Evolutionary conservation across 1,284 basidiomycete species (phyloP), one percentile per base, ranked within the genome.

Genomic region (Cutaneotrichosporon sp.): DNA sequence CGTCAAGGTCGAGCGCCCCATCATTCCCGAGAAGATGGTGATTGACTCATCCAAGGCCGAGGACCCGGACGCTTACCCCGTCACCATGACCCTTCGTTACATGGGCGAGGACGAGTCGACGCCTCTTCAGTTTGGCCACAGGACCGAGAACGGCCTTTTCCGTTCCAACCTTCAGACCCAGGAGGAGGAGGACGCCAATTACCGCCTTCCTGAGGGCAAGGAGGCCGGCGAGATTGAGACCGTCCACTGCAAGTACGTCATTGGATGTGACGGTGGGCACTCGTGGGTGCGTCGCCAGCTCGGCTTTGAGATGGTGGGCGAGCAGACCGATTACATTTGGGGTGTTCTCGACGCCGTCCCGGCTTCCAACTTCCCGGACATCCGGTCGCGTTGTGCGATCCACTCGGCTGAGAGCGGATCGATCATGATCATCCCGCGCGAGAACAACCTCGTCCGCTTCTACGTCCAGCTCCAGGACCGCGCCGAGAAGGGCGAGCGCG

Each of bases 221-320:
- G 61, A 59, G 61, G 47, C 64, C 30, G 64, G 61, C 26, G 46
- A 59, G 60, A 60, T 50, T 31, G 64, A 65, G 61, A 65, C 60
- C 3, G 66, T 72, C n/a, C 65, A 67, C 58, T 51, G 57, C 50
- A 72, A 69, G 63, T 72, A 70, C 64, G 59, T 72, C 5, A 62
- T 71, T 31, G 71, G 71, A 1, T 69, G 69, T 42, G 71, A 72
- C 42, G 71, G 71, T 18, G 71, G 69, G 22, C 62, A 67, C 62
- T 67, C 63, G 51, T 68, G 66, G 49, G 69, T 70, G n/a, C 64
- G 71, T 47, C 64, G 64, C 50, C 21, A 38, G 46, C 57, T 62
- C 51, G 63, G 58, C 47, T 60, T 70, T 42, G 49, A 59, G 18
- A 69, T 72, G 65, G 49, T 60, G 34, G 71, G 71, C 46, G 67